These are phyloP conservation scores for Saksenaea oblongispora DNA, from an alignment of 371 early-diverging fungal genomes.

Conservation along the genomic window DNA sequence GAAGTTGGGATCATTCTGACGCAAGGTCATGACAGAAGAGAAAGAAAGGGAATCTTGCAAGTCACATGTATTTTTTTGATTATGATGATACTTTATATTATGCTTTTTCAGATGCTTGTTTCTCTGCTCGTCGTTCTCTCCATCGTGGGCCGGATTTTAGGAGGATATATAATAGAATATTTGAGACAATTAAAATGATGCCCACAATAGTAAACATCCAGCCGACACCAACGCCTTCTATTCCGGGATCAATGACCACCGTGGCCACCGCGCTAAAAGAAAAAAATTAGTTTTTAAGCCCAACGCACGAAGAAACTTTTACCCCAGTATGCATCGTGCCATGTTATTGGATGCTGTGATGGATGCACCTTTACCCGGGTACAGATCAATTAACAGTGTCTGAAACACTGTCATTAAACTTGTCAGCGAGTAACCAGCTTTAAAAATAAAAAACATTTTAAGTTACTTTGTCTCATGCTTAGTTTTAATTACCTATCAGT, in stretches of 20 bases:
- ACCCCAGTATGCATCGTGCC: conserved; percentile 43
- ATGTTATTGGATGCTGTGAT: conserved; percentile 49
- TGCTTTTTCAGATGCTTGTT: neutral
- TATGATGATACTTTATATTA: too few relatives aligned
- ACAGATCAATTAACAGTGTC: conserved; percentile 38
- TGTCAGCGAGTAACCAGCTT: conserved; percentile 22
- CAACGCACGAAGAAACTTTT: neutral
- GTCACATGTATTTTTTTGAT: too few relatives aligned
- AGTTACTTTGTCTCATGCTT: neutral
- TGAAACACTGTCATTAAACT: conserved; percentile 27
- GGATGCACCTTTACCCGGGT: conserved; percentile 42
- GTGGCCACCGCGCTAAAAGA: conserved; percentile 28
- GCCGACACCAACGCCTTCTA: conserved; percentile 31
- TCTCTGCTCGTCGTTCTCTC: conserved; percentile 4
- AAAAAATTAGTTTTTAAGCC: neutral
- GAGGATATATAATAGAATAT: neutral
- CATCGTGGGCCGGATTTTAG: conserved; percentile 8
- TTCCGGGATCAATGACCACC: conserved; percentile 31
- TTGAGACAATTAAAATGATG: conserved; percentile 15
- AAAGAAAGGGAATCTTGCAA: neutral
- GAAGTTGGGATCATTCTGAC: neutral
- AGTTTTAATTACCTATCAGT: conserved; percentile 23
- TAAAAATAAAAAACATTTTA: neutral
- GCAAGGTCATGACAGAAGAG: neutral
- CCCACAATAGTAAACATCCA: conserved; percentile 40